A percentile compares a stretch with the other conserved stretches of the same genome.
Conservation (phyloP, 169 alveolate species). For the Besnoitia besnoiti region DNA sequence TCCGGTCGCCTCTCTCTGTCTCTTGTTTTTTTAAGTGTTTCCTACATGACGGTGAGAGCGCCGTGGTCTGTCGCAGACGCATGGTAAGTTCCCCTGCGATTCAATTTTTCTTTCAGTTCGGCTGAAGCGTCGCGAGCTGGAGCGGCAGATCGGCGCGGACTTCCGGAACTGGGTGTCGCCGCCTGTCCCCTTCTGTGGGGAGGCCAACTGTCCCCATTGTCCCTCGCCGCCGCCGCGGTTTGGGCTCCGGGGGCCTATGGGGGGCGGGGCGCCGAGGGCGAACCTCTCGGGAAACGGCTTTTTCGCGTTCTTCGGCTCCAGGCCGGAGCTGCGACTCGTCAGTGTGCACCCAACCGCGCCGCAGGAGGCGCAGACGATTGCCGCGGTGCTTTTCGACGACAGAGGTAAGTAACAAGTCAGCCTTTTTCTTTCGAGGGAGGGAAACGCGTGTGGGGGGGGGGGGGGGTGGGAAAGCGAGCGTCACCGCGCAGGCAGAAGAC, state of each 20-base stretch:
- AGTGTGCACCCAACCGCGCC: neutral
- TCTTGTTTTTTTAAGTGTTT: neutral
- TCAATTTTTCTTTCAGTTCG: neutral
- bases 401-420: neutral
- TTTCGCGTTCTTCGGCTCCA: neutral
- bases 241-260: neutral
- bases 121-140: neutral
- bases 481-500: neutral
- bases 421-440: too few species aligned
- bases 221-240: neutral
- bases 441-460: too few species aligned
- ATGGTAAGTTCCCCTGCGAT: too few species aligned
- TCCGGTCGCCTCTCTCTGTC: neutral
- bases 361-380: neutral
- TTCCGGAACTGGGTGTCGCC: slow-evolving; percentile 18
- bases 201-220: neutral
- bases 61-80: too few species aligned
- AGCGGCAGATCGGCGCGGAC: slow-evolving; percentile 28
- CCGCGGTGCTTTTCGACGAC: slow-evolving; percentile 7
- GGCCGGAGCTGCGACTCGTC: neutral
- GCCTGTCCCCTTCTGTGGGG: neutral
- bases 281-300: neutral
- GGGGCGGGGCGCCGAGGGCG: neutral
- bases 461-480: neutral
- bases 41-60: too few species aligned